A percentile compares a stretch with the other conserved stretches of the same genome.
phyloP scores from a whole-genome alignment of 2,329 filamentous ascomycete species.

The Aspergillus puulaauensis region DNA sequence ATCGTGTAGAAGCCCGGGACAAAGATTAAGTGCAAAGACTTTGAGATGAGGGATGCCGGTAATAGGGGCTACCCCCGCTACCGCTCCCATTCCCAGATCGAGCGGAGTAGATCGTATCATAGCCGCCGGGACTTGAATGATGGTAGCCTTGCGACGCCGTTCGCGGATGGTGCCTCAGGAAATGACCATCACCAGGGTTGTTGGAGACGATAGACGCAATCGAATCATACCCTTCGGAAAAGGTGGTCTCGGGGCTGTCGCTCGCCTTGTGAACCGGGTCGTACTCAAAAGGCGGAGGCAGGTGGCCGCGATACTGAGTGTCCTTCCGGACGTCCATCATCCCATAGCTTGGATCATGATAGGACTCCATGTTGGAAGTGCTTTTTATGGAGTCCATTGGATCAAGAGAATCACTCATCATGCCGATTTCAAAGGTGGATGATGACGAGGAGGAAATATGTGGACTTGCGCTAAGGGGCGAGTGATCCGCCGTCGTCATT shows the following conservation, averaged over 20 bases:
- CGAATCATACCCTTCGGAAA: slow-evolving; percentile 31
- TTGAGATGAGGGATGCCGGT: slow-evolving; percentile 35
- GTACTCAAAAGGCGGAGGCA: slow-evolving; percentile 29
- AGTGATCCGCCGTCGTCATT: slow-evolving; percentile 35
- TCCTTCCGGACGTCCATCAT: slow-evolving; percentile 26
- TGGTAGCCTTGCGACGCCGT: slow-evolving; percentile 25
- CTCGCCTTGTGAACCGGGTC: slow-evolving; percentile 23
- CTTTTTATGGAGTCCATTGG: slow-evolving; percentile 40
- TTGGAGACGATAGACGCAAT: slow-evolving; percentile 31
- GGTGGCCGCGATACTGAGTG: slow-evolving; percentile 23
- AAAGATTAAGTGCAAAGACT: slow-evolving; percentile 33
- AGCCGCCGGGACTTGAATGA: slow-evolving; percentile 27
- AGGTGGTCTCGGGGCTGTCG: slow-evolving; percentile 24
- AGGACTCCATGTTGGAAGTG: slow-evolving; percentile 31
- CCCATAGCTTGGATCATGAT: slow-evolving; percentile 31
- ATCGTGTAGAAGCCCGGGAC: neutral
- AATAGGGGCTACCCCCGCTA: slow-evolving; percentile 23
- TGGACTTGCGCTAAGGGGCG: slow-evolving; percentile 39
- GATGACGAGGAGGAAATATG: slow-evolving; percentile 42
- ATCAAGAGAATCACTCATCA: slow-evolving; percentile 40
- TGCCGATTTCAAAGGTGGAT: slow-evolving; percentile 37
- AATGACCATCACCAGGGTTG: slow-evolving; percentile 26
- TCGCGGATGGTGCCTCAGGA: slow-evolving; percentile 26
- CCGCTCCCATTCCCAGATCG: slow-evolving; percentile 19
- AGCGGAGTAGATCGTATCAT: slow-evolving; percentile 32